These are phyloP conservation scores for Colletotrichum truncatum DNA, from an alignment of 2,329 filamentous ascomycete species.

Conservation along the genomic window DNA sequence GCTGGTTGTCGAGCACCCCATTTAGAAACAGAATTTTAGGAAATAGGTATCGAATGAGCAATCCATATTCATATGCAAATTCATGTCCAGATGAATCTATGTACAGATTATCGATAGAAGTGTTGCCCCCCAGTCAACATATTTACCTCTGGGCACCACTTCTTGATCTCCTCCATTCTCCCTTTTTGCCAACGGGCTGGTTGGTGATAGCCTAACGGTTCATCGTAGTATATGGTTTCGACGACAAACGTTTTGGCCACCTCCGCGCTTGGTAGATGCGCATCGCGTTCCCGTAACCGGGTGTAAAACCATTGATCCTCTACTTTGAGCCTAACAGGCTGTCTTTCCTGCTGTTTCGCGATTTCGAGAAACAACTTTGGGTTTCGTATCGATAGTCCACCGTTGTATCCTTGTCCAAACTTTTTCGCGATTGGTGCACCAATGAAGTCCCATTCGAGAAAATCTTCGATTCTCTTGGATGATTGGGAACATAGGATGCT, in stretches of 20 bases:
- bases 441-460: conserved; percentile 44
- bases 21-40: not conserved
- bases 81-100: not conserved
- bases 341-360: conserved; percentile 23
- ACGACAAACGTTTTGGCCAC: conserved; percentile 39
- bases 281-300: conserved; percentile 36
- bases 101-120: not conserved
- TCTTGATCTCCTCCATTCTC: conserved; percentile 35
- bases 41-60: not conserved
- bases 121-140: conserved; percentile 20
- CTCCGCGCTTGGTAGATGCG: conserved; percentile 36
- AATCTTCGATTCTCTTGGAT: conserved; percentile 42
- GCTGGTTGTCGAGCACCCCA: conserved; percentile 7
- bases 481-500: conserved; percentile 45
- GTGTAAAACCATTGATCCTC: conserved; percentile 44
- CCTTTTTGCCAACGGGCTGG: conserved; percentile 34
- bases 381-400: conserved; percentile 42
- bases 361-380: conserved; percentile 37
- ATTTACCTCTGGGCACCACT: conserved; percentile 42
- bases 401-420: conserved; percentile 40
- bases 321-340: conserved; percentile 33
- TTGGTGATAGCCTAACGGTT: conserved; percentile 39
- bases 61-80: not conserved
- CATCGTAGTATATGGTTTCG: conserved; percentile 37
- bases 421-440: conserved; percentile 39